phyloP scores from a whole-genome alignment of 129 eudicot genomes.

The Helichrysum umbraculigerum region DNA sequence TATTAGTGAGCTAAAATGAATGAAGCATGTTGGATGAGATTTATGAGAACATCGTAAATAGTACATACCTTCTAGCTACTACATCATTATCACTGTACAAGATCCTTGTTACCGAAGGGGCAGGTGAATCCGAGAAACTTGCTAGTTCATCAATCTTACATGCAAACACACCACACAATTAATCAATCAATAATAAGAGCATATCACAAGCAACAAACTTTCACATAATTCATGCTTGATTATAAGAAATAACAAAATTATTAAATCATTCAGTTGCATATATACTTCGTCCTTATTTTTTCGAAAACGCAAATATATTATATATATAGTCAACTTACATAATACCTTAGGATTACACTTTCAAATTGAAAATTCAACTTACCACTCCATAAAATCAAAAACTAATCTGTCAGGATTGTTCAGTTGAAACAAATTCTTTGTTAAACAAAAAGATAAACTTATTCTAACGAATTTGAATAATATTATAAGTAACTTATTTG shows the following conservation, averaged over 20 bases:
- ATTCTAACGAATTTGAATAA: background rate
- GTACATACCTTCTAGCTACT: conserved; percentile 66
- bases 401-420: background rate
- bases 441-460: background rate
- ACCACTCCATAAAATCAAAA: background rate
- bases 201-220: background rate
- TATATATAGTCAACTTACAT: no score
- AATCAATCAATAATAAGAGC: background rate
- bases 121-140: conserved; percentile 82
- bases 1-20: background rate
- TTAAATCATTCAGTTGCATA: background rate
- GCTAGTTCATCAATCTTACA: conserved; percentile 80
- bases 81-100: conserved; percentile 85
- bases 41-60: background rate
- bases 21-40: background rate
- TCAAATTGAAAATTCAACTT: background rate
- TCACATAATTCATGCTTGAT: background rate
- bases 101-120: conserved; percentile 91
- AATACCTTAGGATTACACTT: background rate
- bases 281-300: background rate
- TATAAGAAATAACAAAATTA: no score
- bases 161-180: conserved; percentile 12
- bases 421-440: background rate
- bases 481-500: conserved; percentile 6
- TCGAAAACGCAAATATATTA: no score